Evolutionary conservation across 768 basidiomycete species (phyloP), one percentile per base, ranked within the genome.

Genomic region (Russula abietina): DNA sequence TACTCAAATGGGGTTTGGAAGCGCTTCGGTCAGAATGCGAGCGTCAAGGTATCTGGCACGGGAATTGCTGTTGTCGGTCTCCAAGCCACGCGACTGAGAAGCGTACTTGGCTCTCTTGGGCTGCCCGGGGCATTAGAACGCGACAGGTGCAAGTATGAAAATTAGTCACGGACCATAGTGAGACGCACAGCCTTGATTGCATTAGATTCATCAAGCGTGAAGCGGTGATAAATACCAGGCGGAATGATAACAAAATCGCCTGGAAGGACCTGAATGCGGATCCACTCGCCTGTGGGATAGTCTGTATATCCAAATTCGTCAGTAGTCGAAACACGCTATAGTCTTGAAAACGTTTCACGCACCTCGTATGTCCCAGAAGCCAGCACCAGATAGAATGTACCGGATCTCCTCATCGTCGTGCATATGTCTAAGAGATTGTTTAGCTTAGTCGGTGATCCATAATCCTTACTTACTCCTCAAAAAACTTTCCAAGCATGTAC

Each of bases 351-450:
- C 33, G 9, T 33, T 30, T 30, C 14, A 69, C 84, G 58, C 67
- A 90, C 91, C 91, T 61, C 93, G 82, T 45, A 98, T 83, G 68
- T 98, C 95, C 71, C 96, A 98, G 79, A 85, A 98, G 0, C 93
- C 94, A 41, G 83, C 85, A 19, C 95, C 95, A 0, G 81, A 78
- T 45, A 93, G 79, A 68, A 96, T 85, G 69, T 91, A 98, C 10
- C 94, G 80, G 70, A 95, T 96, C 75, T 98, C 94, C 70, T 98
- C 94, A 69, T 97, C 94, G 73, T 97, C 93, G 69, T 97, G 95
- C 79, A 98, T 82, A 69, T 97, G 93, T 69, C 91, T 91, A 67
- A 22, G 33, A 11, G 33, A 9, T 11, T 11, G 9, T 46, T 19
- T 16, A 2, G 17, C 28, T 14, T 14, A 33, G 19, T n/a, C 4